Base-by-base conservation (phyloP, 2,329 filamentous ascomycete species). In the Nemania serpens region DNA sequence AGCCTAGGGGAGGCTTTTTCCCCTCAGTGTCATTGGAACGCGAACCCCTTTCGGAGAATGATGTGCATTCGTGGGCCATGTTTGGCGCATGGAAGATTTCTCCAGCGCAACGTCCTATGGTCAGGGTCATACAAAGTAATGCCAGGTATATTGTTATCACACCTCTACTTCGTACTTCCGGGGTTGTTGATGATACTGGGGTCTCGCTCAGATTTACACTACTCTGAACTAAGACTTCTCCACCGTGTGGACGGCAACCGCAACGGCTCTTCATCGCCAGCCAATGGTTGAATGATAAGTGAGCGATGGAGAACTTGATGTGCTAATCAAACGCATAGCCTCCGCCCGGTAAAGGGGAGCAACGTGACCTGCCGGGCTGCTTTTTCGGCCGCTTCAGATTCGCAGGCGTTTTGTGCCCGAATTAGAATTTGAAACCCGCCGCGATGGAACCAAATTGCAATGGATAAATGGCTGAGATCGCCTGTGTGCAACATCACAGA, bases 401-500 rank as follows among this genome's bases (percentile, higher is more conserved):
- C 46, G 58, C 53, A 64, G 55, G 59, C 43, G 54, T 63, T 57
- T 29, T 57, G 52, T 49, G 45, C 61, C 63, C 58, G 61, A 61
- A 62, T 61, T 47, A 64, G 60, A 68, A 67, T 57, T 71, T 72
- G 71, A 72, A 73, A 72, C 69, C 66, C 69, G 69, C 68, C 66
- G 68, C 25, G 29, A 33, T 22, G 67, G 68, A 67, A 68, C 68
- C 63, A 65, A 67, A 62, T 61, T 58, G 54, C 43, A 49, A 53
- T 62, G 51, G 58, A 59, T 53, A 55, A 29, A 59, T 55, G 46
- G 39, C 58, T 51, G 43, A 62, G 57, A 61, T 64, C 57, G 59
- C 55, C 53, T 49, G 61, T 63, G 70, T 70, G 69, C 69, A 71
- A 70, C 69, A 67, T 69, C 63, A 68, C 66, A 55, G 66, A 62